Base-by-base conservation (phyloP, 129 eudicot genomes). In the Tanacetum coccineum region DNA sequence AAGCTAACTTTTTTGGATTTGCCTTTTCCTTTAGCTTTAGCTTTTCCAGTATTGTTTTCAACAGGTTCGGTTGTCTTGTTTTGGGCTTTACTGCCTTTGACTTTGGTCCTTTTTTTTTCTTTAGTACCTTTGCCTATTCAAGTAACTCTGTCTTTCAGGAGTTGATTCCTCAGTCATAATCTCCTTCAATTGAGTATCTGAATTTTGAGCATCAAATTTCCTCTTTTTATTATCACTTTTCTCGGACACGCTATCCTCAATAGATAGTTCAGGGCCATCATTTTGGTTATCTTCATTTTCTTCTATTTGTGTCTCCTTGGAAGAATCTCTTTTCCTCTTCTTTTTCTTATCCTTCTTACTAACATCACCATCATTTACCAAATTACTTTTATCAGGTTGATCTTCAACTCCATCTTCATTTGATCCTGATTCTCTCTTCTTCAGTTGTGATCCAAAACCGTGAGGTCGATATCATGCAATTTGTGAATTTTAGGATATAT, bases 1-100 rank as follows among this genome's bases (percentile, higher is more conserved):
- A 87, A 83, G 21, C 79, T 77, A 3, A 81, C 95, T 75, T 74
- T 87, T 58, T 87, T 87, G 26, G 67, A 18, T 60, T 79, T 79
- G 4, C 62, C 66, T 73, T 83, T 79, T 54, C 28, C 28, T 36
- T 83, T 67, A 45, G 82, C 49, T 19, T 72, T 72, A 22, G 79
- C 32, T 71, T 60, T 73, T 36, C 71, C 68, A 0, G 53, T 61
- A 30, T 18, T 64, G 51, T 73, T 63, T n/a, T 55, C 30, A 3
- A 55, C 61, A 4, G 68, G 45, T 51, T 58, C 44, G 45, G 54
- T 39, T 13, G 42, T 6, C 56, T 66, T 78, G 65, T 61, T 70
- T 68, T 53, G 75, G 30, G 70, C 77, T 59, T 59, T 72, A 3
- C 25, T 53, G 32, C 63, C 55, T 50, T 66, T 60, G 45, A 19